Conservation (phyloP, 768 basidiomycete species). For the Lactifluus echinatus region DNA sequence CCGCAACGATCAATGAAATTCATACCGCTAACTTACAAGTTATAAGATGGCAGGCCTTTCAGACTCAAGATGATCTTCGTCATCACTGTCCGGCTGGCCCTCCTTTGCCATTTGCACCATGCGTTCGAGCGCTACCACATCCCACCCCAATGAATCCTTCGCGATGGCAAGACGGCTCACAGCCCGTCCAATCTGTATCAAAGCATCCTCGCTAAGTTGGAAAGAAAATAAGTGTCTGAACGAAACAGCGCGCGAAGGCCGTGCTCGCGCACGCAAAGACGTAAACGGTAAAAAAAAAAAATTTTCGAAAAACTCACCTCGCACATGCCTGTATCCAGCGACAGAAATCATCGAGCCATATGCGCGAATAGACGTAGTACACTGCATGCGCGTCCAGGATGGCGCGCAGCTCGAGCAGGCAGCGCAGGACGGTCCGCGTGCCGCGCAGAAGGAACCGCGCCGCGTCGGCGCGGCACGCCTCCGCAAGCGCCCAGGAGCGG, state of each 20-base stretch:
- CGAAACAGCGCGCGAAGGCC: no score
- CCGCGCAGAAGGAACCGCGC: conserved; percentile 49
- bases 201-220: conserved; percentile 46
- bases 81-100: conserved; percentile 58
- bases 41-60: conserved; percentile 1
- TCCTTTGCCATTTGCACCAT: conserved; percentile 35
- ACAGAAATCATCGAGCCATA: conserved; percentile 81
- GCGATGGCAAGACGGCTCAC: conserved; percentile 36
- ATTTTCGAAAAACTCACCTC: no score
- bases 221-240: background rate
- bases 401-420: conserved; percentile 60
- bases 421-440: conserved; percentile 52
- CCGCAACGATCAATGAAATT: no score
- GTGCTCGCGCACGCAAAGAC: no score
- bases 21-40: background rate
- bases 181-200: conserved; percentile 38
- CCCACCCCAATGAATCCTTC: conserved; percentile 60
- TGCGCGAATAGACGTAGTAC: conserved; percentile 82
- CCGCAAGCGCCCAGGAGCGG: conserved; percentile 67
- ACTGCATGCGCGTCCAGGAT: conserved; percentile 77
- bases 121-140: conserved; percentile 56
- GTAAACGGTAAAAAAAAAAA: no score
- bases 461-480: conserved; percentile 59
- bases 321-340: conserved; percentile 68
- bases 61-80: conserved; percentile 24